Evolutionary conservation across 345 rosid species (phyloP), one percentile per base, ranked within the genome.

Genomic region (Eucalyptus brandiana): DNA sequence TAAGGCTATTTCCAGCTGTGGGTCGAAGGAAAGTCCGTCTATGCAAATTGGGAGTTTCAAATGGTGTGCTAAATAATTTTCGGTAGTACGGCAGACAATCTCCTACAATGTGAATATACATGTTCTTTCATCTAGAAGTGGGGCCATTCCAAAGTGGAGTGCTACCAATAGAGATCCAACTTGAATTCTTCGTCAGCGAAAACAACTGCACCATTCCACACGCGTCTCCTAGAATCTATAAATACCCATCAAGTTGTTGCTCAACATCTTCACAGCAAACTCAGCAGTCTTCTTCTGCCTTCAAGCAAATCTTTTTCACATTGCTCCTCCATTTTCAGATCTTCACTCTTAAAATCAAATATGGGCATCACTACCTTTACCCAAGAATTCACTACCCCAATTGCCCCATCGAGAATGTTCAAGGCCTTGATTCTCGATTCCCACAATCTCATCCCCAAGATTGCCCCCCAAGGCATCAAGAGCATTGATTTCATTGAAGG

Each of bases 401-500:
- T 62, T 44, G n/a, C 54, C 40, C 88, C 76, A 62, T 40, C 18
- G 0, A 60, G 81, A 34, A 47, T 34, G 42, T 65, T 87, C 81
- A 87, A 62, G n/a, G 88, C 81, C 34, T 60, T 87, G 88, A n/a
- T 87, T 47, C 23, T 87, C 9, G 28, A 87, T 17, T 40, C 53
- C 28, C 40, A 21, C 81, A 62, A 87, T n/a, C 80, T 87, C 81
- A 40, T 87, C 54, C 93, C 90, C 24, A 88, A 85, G 72, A 45
- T 91, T 37, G 11, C 91, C 85, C 93, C 94, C 56, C 89, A 92
- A 10, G 89, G 87, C 45, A 7, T 93, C 48, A 81, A 90, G 44
- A 88, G 80, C 62, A n/a, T 89, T 24, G 89, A 90, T 60, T 80
- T 69, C 48, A 58, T 93, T 12, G 80, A 90, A 89, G 93, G 94